Percentiles rank a stretch among this genome's conserved stretches.
phyloP scores from a whole-genome alignment of 768 basidiomycete genomes.

The Dacryopinax spathularia region DNA sequence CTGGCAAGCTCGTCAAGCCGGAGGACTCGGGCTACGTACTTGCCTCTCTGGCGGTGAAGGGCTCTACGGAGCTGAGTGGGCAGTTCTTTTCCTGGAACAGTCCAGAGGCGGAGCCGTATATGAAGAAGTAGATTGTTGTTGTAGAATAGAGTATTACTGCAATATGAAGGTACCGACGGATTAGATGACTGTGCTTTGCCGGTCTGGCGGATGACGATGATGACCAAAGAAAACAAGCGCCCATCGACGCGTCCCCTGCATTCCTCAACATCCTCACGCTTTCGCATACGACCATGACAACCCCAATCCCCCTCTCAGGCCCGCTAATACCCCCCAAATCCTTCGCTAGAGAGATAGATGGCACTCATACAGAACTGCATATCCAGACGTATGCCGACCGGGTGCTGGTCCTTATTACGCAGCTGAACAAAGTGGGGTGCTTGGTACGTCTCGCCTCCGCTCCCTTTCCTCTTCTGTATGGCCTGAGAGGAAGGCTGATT shows the following conservation, averaged over 20 bases:
- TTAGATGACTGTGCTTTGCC: too few relatives aligned
- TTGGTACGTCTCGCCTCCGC: constrained; percentile 39
- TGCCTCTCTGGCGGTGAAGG: constrained; percentile 55
- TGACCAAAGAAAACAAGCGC: too few relatives aligned
- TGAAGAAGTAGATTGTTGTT: neutral
- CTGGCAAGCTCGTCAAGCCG: constrained; percentile 59
- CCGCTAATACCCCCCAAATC: constrained; percentile 36
- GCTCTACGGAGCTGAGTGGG: constrained; percentile 50
- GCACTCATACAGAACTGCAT: constrained; percentile 53
- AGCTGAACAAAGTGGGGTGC: constrained; percentile 79
- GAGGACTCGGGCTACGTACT: constrained; percentile 66
- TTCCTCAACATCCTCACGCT: neutral
- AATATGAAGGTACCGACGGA: too few relatives aligned
- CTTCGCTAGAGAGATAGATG: constrained; percentile 38
- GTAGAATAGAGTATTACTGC: neutral
- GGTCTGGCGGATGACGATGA: too few relatives aligned
- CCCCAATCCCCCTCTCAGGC: constrained; percentile 28
- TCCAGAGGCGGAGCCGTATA: neutral
- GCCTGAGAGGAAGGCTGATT: constrained; percentile 1
- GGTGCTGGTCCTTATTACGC: constrained; percentile 72
- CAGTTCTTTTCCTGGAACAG: constrained; percentile 66
- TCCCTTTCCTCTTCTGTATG: neutral
- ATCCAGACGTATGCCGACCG: constrained; percentile 71
- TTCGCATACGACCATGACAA: neutral
- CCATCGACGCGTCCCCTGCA: neutral